Evolutionary conservation across 2,329 filamentous ascomycete species (phyloP).

Genomic region (Penicillium janthinellum): DNA sequence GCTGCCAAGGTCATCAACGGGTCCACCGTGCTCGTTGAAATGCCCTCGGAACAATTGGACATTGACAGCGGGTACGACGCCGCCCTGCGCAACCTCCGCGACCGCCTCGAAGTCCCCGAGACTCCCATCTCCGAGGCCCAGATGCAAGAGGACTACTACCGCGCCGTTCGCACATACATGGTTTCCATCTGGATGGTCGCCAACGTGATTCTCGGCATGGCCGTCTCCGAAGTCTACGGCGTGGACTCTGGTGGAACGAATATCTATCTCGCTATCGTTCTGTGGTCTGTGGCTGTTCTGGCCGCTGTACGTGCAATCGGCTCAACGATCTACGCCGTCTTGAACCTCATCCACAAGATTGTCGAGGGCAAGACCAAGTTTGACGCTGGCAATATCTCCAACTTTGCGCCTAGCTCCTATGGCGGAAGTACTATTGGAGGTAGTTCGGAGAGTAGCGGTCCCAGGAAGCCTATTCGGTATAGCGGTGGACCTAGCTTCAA

Average conservation of each 20-base stretch:
- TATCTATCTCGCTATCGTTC: slow-evolving; percentile 86
- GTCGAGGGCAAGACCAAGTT: slow-evolving; percentile 80
- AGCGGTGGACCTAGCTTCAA: slow-evolving; percentile 37
- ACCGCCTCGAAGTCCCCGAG: slow-evolving; percentile 78
- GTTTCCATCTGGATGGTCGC: slow-evolving; percentile 91
- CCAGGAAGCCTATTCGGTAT: slow-evolving; percentile 30
- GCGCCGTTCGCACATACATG: slow-evolving; percentile 96
- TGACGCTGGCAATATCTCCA: slow-evolving; percentile 39
- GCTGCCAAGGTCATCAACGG: slow-evolving; percentile 76
- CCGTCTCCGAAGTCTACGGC: slow-evolving; percentile 82
- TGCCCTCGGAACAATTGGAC: slow-evolving; percentile 96
- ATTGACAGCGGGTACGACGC: slow-evolving; percentile 98
- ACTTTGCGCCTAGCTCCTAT: slow-evolving; percentile 27
- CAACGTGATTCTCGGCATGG: slow-evolving; percentile 93
- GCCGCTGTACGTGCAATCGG: slow-evolving; percentile 88
- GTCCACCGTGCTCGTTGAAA: slow-evolving; percentile 87
- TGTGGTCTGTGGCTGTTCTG: slow-evolving; percentile 85
- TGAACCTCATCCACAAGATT: slow-evolving; percentile 80
- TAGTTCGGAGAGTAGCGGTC: slow-evolving; percentile 19
- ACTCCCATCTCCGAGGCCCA: slow-evolving; percentile 70
- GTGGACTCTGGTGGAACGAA: slow-evolving; percentile 73
- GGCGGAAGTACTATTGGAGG: slow-evolving; percentile 26
- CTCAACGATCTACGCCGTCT: slow-evolving; percentile 75
- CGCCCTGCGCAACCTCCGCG: slow-evolving; percentile 90
- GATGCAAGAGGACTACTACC: slow-evolving; percentile 97